Evolutionary conservation across 805 yeast genomes (phyloP).

Genomic region (Wickerhamomyces chambardii): DNA sequence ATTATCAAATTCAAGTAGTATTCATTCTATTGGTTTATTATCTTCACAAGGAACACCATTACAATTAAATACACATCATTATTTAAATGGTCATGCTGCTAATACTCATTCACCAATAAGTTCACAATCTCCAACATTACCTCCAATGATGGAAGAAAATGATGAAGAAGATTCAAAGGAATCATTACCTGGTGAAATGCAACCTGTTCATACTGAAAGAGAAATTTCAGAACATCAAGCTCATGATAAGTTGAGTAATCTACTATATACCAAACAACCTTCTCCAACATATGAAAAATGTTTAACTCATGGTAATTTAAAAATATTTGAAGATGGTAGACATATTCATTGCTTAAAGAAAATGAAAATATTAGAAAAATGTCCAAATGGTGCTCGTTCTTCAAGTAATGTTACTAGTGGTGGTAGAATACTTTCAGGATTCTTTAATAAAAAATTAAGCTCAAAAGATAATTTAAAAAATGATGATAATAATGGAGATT

Average conservation of each 20-base stretch:
- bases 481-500: conserved; percentile 4
- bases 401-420: too few species aligned
- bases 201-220: neutral
- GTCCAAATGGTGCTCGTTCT: conserved; percentile 4
- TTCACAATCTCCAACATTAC: neutral
- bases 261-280: neutral
- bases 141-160: neutral
- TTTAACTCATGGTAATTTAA: conserved; percentile 8
- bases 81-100: neutral
- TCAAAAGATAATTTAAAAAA: conserved; percentile 1
- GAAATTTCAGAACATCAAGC: neutral
- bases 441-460: conserved; percentile 8
- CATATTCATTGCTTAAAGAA: conserved; percentile 16
- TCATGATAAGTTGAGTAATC: neutral
- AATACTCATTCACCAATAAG: neutral
- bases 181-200: neutral
- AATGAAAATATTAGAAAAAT: conserved; percentile 14
- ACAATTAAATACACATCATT: too few species aligned
- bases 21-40: too few species aligned
- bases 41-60: too few species aligned
- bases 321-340: conserved; percentile 12
- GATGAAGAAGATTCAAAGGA: neutral
- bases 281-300: neutral
- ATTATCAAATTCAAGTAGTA: too few species aligned
- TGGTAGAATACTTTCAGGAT: conserved; percentile 17